Base-by-base conservation (phyloP, 306 rosid species). In the Dryas octopetala region DNA sequence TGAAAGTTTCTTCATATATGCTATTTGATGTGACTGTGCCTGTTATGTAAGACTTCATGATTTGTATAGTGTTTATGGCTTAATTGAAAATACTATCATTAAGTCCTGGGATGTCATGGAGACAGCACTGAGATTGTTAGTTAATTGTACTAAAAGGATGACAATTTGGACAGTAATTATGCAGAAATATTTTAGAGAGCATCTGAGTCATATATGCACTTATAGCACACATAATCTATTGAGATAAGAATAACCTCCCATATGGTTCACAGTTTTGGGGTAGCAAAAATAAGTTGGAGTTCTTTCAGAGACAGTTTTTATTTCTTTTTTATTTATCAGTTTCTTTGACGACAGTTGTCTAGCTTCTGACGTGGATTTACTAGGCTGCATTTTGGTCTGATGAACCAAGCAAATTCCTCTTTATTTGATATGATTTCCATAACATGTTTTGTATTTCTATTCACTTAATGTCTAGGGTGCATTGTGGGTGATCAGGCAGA, bases 401-500 rank as follows among this genome's bases (percentile, higher is more conserved):
- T 69, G 45, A 40, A n/a, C 52, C 62, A 69, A 51, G 62, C 3
- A 17, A 66, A 10, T 43, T 8, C 23, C 6, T 50, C 44, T n/a
- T 41, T 13, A 41, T 28, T 13, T 57, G 2, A 67, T 38, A 38
- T 51, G 41, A 9, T 13, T 14, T 47, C 59, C 48, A 14, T 45
- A 65, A 17, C n/a, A 8, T 55, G 55, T 68, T 15, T 59, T 74
- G 54, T 57, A 38, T 64, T 76, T 78, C 16, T 72, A 41, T 64
- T 63, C 26, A 57, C 55, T 81, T 59, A 69, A 54, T 83, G 43
- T 70, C 71, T 73, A 92, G 96, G 97, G 83, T 90, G 93, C 87
- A 86, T 91, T 46, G 53, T 95, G 71, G 98, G 98, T 9, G 97
- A 95, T 74, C 89, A 87, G 78, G 92, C 85, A 71, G 98, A 95